Conservation (phyloP, 2,329 filamentous ascomycete species). For the Magnaporthiopsis rhizophila region DNA sequence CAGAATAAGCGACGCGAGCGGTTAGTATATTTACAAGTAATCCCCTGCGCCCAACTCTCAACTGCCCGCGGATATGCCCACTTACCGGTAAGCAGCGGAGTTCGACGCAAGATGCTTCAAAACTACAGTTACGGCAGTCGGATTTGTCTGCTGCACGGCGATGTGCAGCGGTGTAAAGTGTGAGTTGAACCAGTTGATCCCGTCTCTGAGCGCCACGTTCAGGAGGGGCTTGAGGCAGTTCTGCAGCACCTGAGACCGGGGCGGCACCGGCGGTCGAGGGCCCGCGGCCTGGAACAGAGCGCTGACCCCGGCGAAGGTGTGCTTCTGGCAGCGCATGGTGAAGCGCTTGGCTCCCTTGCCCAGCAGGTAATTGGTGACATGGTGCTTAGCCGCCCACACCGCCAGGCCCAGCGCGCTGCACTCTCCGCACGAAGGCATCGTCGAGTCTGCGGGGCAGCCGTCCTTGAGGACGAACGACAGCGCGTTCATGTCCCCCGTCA, state of each 20-base stretch:
- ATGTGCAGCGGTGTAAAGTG: conserved; percentile 6
- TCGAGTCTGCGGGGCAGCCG: conserved; percentile 1
- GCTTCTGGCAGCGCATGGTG: neutral
- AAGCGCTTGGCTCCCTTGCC: conserved; percentile 7
- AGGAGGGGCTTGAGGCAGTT: neutral
- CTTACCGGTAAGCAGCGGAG: conserved; percentile 2
- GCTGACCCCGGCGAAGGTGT: neutral
- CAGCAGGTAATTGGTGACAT: conserved; percentile 5
- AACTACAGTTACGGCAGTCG: neutral
- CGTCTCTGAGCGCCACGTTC: conserved; percentile 3
- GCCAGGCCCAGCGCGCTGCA: conserved; percentile 5
- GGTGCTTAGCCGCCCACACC: neutral
- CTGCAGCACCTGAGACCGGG: no score
- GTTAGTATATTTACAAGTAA: neutral
- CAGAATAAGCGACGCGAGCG: neutral
- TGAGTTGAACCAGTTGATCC: conserved; percentile 4
- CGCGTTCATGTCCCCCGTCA: neutral
- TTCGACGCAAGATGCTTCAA: neutral
- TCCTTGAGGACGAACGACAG: neutral
- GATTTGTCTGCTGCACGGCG: neutral
- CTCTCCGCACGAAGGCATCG: conserved; percentile 2
- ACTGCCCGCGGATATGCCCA: neutral
- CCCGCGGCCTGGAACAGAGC: neutral
- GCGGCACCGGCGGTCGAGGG: no score
- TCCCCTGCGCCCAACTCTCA: no score